Conservation (phyloP, 2,329 filamentous ascomycete species). For the Colletotrichum kahawae region DNA sequence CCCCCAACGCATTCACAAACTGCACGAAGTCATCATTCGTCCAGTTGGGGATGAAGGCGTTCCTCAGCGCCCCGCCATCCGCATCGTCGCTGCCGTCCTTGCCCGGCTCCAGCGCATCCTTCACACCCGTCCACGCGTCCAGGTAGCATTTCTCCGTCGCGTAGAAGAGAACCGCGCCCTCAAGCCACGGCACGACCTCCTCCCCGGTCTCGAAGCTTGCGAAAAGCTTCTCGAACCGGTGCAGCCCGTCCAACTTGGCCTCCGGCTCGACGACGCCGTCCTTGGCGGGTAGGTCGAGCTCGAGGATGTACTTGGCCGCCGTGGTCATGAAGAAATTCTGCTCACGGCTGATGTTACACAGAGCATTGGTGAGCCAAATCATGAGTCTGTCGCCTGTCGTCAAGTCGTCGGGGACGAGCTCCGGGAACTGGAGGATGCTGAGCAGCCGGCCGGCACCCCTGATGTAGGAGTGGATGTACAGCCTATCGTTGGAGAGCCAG, state of each 20-base stretch:
- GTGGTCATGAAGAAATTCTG: constrained; percentile 71
- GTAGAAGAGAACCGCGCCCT: constrained; percentile 77
- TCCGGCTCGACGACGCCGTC: constrained; percentile 26
- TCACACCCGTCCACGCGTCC: constrained; percentile 62
- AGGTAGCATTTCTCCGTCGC: constrained; percentile 73
- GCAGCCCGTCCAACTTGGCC: constrained; percentile 43
- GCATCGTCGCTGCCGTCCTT: constrained; percentile 43
- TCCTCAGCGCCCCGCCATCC: constrained; percentile 69
- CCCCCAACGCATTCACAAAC: constrained; percentile 62
- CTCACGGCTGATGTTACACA: constrained; percentile 71
- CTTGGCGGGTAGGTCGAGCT: constrained; percentile 42
- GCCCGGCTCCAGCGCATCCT: constrained; percentile 34
- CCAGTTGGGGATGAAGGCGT: constrained; percentile 74
- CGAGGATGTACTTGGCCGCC: constrained; percentile 63
- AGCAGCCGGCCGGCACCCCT: constrained; percentile 70
- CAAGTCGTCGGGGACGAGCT: constrained; percentile 45
- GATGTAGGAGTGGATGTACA: constrained; percentile 75
- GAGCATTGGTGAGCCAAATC: constrained; percentile 66
- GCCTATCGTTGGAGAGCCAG: constrained; percentile 75
- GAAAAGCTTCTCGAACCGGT: constrained; percentile 52
- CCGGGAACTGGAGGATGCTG: constrained; percentile 58
- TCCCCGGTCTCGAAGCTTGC: constrained; percentile 55
- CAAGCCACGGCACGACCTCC: constrained; percentile 56
- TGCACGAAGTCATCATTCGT: constrained; percentile 62
- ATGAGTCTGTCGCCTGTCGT: constrained; percentile 53